Percentiles rank a stretch among this genome's conserved stretches.
Conservation (phyloP, 2,329 filamentous ascomycete genomes). For the Aureobasidium pullulans region DNA sequence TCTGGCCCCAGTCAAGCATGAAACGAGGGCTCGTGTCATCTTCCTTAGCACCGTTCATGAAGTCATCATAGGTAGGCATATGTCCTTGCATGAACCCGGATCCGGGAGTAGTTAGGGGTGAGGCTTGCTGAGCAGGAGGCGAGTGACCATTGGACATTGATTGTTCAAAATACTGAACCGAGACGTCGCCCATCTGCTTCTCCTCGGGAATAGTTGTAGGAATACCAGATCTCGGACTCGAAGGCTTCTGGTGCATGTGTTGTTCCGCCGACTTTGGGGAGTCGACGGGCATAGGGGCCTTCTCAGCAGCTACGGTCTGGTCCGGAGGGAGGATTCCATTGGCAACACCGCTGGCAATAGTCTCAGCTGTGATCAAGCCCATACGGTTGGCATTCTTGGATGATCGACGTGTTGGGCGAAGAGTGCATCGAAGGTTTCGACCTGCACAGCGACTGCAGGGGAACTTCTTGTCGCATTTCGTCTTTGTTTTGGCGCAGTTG, state of each 20-base stretch:
- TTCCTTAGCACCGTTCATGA: slow-evolving; percentile 32
- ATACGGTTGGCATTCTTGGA: slow-evolving; percentile 37
- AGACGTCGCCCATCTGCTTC: slow-evolving; percentile 28
- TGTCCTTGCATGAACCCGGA: slow-evolving; percentile 36
- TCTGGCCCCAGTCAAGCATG: slow-evolving; percentile 43
- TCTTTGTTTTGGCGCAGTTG: slow-evolving; percentile 49
- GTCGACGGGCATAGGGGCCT: slow-evolving; percentile 17
- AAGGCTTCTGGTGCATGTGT: slow-evolving; percentile 26
- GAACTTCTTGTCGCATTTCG: slow-evolving; percentile 49
- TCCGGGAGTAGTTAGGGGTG: slow-evolving; percentile 31
- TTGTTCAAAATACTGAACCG: slow-evolving; percentile 36
- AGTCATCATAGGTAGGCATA: slow-evolving; percentile 41
- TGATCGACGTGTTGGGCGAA: slow-evolving; percentile 41
- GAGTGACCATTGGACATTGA: slow-evolving; percentile 27
- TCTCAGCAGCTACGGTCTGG: slow-evolving; percentile 18
- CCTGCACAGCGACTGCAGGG: slow-evolving; percentile 46
- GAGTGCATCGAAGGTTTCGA: slow-evolving; percentile 40
- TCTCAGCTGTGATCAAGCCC: slow-evolving; percentile 21
- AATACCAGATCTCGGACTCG: slow-evolving; percentile 21
- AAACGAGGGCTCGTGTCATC: slow-evolving; percentile 40
- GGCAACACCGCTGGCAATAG: slow-evolving; percentile 17
- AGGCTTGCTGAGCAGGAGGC: slow-evolving; percentile 22
- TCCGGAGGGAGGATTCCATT: slow-evolving; percentile 17
- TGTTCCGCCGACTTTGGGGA: slow-evolving; percentile 17
- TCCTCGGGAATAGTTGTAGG: slow-evolving; percentile 23